Base-by-base conservation (phyloP, 805 yeast genomes). In the Zygoascus ofunaensis region DNA sequence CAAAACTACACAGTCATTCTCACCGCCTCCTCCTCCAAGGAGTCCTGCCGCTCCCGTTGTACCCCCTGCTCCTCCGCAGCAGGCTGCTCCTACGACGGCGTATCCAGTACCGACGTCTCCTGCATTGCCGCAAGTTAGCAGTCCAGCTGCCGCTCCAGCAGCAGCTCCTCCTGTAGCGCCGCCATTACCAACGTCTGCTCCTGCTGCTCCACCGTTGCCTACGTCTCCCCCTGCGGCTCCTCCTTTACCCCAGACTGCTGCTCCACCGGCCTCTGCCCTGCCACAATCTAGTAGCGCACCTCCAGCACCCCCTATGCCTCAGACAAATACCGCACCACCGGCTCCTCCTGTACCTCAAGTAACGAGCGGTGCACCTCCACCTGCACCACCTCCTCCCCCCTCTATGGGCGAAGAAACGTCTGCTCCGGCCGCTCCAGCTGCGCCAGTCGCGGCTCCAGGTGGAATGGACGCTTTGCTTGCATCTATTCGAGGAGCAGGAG, bases 381-480 rank as follows among this genome's bases (percentile, higher is more conserved):
- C 53, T 18, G 58, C 60, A 5, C 56, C 61, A 20, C 57, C 61
- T 4, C 51, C 59, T 19, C 49, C 53, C 30, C 44, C 58, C 15
- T 61, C 65, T 10, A 64, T 70, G 14, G 50, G 58, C 4, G 61
- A 58, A 19, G 59, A 57, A 4, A 69, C 73, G 10, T 64, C 73
- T 3, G 65, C 70, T 3, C 70, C 70, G 12, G 66, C 67, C 18
- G 61, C 63, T 18, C 48, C 48, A 7, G 32, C 37, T 3, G 48
- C 41, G 5, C 55, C 49, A 7, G 46, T 56, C 5, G 47, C 54
- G 3, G 60, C 66, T 34, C 56, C 72, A 7, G 64, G 68, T 1
- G 80, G 80, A 0, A 70, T 95, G 54, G 94, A 84, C 60, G 94
- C 94, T 0, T 70, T 90, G 35, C 68, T 90, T 48, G 84, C 94